phyloP scores from a whole-genome alignment of 2,329 filamentous ascomycete genomes.

The Monilinia aucupariae region DNA sequence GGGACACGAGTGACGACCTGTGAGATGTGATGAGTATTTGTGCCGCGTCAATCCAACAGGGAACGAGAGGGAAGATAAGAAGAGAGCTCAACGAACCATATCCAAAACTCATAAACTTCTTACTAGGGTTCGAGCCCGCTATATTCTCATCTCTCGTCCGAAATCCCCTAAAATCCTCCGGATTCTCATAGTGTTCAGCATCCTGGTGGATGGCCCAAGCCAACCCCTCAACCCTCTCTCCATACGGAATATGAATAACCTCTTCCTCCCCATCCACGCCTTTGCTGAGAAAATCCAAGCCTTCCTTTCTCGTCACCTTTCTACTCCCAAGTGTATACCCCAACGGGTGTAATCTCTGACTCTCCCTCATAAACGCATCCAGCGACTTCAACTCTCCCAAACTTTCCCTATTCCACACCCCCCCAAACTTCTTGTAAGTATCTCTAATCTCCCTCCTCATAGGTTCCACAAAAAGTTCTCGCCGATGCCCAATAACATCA shows the following conservation, averaged over 20 bases:
- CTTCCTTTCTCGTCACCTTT: slow-evolving; percentile 6
- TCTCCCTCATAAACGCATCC: slow-evolving; percentile 13
- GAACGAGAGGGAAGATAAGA: no score
- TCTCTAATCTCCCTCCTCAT: slow-evolving; percentile 9
- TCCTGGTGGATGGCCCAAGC: slow-evolving; percentile 11
- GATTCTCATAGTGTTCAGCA: background rate
- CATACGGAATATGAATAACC: background rate
- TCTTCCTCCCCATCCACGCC: background rate
- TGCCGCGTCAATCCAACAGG: background rate
- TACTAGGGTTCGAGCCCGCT: slow-evolving; percentile 1
- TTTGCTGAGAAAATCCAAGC: background rate
- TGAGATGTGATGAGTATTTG: background rate
- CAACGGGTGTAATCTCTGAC: slow-evolving; percentile 11
- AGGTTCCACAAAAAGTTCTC: background rate
- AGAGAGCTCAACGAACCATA: background rate
- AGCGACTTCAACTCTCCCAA: slow-evolving; percentile 1
- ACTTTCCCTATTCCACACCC: slow-evolving; percentile 1
- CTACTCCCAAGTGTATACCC: slow-evolving; percentile 11
- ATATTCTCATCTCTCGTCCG: background rate
- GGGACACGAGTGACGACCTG: slow-evolving; percentile 11
- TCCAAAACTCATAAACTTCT: slow-evolving; percentile 13
- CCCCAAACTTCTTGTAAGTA: background rate
- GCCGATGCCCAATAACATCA: slow-evolving; percentile 7
- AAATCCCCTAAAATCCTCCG: slow-evolving; percentile 8
- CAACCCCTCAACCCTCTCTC: background rate